These are phyloP conservation scores for Clitocybe nebularis DNA, from an alignment of 1,284 basidiomycete genomes.

Conservation along the genomic window DNA sequence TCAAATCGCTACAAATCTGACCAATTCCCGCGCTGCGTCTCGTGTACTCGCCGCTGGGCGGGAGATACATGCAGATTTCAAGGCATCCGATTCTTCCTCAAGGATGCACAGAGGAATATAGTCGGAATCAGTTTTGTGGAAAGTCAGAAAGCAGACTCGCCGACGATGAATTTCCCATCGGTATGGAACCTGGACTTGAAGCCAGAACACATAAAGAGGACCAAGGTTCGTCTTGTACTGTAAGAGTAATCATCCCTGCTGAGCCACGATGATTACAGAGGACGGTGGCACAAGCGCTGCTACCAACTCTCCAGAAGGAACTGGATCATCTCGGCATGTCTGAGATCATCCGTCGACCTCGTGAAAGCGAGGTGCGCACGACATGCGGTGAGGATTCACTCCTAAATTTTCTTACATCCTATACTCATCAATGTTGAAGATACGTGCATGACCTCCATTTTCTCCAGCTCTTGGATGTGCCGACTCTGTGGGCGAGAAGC, in stretches of 20 bases:
- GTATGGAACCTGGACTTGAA: constrained; percentile 61
- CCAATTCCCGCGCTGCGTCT: constrained; percentile 71
- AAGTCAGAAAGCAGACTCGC: constrained; percentile 50
- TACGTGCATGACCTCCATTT: constrained; percentile 90
- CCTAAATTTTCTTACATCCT: constrained; percentile 6
- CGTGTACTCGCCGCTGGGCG: constrained; percentile 78
- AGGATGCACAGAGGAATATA: constrained; percentile 52
- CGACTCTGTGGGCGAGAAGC: constrained; percentile 86
- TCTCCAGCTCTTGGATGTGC: constrained; percentile 88
- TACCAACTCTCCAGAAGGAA: constrained; percentile 69
- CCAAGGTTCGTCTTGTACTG: constrained; percentile 49
- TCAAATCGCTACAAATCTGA: constrained; percentile 69
- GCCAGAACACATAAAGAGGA: constrained; percentile 43
- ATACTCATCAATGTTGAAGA: constrained; percentile 43
- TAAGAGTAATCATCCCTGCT: background rate
- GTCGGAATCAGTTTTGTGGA: constrained; percentile 67
- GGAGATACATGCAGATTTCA: constrained; percentile 81
- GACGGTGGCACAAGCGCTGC: constrained; percentile 66
- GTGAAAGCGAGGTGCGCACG: constrained; percentile 75
- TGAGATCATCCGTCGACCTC: constrained; percentile 64
- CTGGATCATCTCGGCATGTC: constrained; percentile 60
- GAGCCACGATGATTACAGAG: constrained; percentile 30
- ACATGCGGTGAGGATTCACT: constrained; percentile 67
- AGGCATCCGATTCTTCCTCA: constrained; percentile 68
- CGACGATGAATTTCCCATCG: constrained; percentile 61